Evolutionary conservation across 2,329 filamentous ascomycete genomes (phyloP).

Genomic region (Stagonosporopsis cucurbitacearum): DNA sequence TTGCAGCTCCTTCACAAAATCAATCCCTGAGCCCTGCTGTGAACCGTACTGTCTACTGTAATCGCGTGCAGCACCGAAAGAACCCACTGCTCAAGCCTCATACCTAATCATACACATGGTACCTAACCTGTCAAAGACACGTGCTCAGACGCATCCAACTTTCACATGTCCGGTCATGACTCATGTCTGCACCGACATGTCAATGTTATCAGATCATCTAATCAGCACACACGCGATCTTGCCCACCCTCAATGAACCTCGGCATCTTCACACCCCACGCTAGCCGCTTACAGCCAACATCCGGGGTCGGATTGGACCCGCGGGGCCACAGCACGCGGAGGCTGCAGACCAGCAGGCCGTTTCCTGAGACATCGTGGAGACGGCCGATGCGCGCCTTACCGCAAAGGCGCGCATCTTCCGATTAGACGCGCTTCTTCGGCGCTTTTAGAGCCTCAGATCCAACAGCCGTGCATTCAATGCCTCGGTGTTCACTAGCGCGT

Average conservation of each 20-base stretch:
- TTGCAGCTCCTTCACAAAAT: no score
- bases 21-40: no score
- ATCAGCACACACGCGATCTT: slow-evolving; percentile 12
- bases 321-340: slow-evolving; percentile 12
- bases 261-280: neutral
- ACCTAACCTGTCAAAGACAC: neutral
- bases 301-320: slow-evolving; percentile 12
- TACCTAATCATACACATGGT: no score
- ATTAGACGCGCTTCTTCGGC: slow-evolving; percentile 15
- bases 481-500: slow-evolving; percentile 36
- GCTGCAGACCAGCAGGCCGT: slow-evolving; percentile 1
- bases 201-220: slow-evolving; percentile 13
- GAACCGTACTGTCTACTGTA: no score
- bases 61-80: no score
- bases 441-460: slow-evolving; percentile 6
- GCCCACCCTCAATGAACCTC: slow-evolving; percentile 1
- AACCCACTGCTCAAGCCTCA: no score
- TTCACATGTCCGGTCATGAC: slow-evolving; percentile 9
- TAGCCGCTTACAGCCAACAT: neutral
- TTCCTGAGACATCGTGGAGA: slow-evolving; percentile 12
- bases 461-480: slow-evolving; percentile 12
- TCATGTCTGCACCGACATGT: neutral
- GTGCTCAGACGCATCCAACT: neutral
- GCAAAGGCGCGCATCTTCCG: slow-evolving; percentile 8
- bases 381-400: slow-evolving; percentile 14